Percentiles rank a stretch among this genome's conserved stretches.
Evolutionary conservation across 2,329 filamentous ascomycete species (phyloP).

Genomic region (Fonsecaea erecta): DNA sequence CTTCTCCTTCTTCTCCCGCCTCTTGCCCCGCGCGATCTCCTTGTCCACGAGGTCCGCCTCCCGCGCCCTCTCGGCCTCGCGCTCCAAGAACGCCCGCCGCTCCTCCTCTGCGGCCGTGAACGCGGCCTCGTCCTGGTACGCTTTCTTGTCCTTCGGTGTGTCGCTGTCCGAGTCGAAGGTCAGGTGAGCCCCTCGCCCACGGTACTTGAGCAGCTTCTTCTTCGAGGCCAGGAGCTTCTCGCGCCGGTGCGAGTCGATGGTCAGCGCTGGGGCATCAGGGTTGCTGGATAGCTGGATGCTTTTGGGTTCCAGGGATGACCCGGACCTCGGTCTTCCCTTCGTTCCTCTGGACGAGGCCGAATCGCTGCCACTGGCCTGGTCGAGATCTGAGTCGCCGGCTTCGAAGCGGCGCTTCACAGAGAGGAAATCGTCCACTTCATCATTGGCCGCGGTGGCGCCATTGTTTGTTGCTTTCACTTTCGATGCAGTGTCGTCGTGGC

Average conservation of each 20-base stretch:
- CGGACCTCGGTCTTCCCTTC: slow-evolving; percentile 19
- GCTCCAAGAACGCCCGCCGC: slow-evolving; percentile 69
- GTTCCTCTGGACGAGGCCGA: slow-evolving; percentile 39
- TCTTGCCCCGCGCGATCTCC: slow-evolving; percentile 73
- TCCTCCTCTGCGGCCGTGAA: slow-evolving; percentile 76
- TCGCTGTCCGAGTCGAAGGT: slow-evolving; percentile 77
- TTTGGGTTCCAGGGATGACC: slow-evolving; percentile 51
- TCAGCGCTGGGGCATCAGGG: slow-evolving; percentile 67
- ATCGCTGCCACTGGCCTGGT: slow-evolving; percentile 48
- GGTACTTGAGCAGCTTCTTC: slow-evolving; percentile 90
- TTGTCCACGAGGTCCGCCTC: slow-evolving; percentile 84
- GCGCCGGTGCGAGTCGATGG: slow-evolving; percentile 91
- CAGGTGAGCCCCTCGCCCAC: slow-evolving; percentile 81
- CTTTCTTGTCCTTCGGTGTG: slow-evolving; percentile 76
- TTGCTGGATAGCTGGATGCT: slow-evolving; percentile 55
- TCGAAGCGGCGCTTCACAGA: slow-evolving; percentile 86
- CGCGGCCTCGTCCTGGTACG: slow-evolving; percentile 81
- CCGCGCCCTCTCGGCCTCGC: slow-evolving; percentile 72
- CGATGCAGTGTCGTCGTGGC: slow-evolving; percentile 30
- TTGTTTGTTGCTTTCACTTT: slow-evolving; percentile 31
- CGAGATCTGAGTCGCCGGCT: slow-evolving; percentile 65
- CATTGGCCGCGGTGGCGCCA: slow-evolving; percentile 43
- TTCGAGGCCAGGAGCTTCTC: slow-evolving; percentile 95
- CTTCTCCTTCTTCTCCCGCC: slow-evolving; percentile 52
- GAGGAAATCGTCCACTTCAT: slow-evolving; percentile 75